phyloP scores from a whole-genome alignment of 495 filamentous ascomycete genomes.

The Daldinia bambusicola region DNA sequence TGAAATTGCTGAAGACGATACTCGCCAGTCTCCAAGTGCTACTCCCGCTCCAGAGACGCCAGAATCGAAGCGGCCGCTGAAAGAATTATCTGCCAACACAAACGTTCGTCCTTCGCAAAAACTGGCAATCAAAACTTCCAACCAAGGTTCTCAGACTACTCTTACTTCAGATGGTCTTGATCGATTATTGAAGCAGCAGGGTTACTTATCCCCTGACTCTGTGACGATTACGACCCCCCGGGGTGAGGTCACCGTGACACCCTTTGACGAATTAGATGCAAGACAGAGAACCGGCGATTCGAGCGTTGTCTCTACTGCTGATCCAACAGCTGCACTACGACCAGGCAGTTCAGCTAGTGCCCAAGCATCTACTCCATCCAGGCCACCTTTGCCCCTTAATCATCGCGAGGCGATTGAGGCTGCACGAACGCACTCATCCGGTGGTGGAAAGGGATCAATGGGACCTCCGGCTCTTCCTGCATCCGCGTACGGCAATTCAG shows the following conservation, averaged over 20 bases:
- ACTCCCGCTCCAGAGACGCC: conserved; percentile 51
- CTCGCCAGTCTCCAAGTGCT: conserved; percentile 56
- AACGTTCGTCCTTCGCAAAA: conserved; percentile 50
- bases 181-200: conserved; percentile 62
- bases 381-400: conserved; percentile 81
- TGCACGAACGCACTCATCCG: conserved; percentile 65
- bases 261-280: conserved; percentile 44
- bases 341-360: conserved; percentile 78
- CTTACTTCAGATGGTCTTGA: conserved; percentile 79
- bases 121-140: conserved; percentile 56
- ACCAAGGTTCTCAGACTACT: conserved; percentile 79
- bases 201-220: conserved; percentile 17
- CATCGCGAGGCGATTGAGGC: conserved; percentile 87
- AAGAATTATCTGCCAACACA: conserved; percentile 55
- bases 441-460: conserved; percentile 70
- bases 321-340: conserved; percentile 53
- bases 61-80: conserved; percentile 55
- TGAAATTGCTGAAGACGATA: conserved; percentile 67
- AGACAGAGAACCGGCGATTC: conserved; percentile 48
- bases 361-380: conserved; percentile 44
- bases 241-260: conserved; percentile 30
- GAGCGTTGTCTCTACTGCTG: conserved; percentile 37
- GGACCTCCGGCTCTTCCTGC: conserved; percentile 86
- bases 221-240: conserved; percentile 39
- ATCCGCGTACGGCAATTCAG: conserved; percentile 70